phyloP scores from a whole-genome alignment of 2,329 filamentous ascomycete genomes.

The Trichophyton simii region DNA sequence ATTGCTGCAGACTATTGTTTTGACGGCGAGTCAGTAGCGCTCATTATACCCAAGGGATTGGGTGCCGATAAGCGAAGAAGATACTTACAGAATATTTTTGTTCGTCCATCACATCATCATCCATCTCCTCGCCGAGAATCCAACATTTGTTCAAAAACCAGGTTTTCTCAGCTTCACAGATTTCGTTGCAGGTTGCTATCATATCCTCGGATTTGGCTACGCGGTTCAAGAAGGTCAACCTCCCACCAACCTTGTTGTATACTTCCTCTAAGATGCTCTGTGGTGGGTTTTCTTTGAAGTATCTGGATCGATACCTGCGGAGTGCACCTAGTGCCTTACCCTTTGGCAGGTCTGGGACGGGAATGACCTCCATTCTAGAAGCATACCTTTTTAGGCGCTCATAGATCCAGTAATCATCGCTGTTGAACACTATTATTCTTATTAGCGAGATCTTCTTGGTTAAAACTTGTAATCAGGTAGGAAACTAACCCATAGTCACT shows the following conservation, averaged over 20 bases:
- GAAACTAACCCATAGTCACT: constrained; percentile 50
- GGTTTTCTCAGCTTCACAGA: constrained; percentile 58
- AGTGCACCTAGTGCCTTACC: constrained; percentile 64
- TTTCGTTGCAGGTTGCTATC: constrained; percentile 61
- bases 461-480: background rate
- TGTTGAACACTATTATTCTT: constrained; percentile 63
- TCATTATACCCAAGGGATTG: background rate
- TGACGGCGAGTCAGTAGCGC: background rate
- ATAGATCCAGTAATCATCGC: constrained; percentile 97
- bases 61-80: background rate
- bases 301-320: constrained; percentile 64
- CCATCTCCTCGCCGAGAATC: constrained; percentile 64
- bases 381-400: constrained; percentile 85
- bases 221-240: constrained; percentile 73
- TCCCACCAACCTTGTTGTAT: constrained; percentile 76
- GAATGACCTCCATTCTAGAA: constrained; percentile 86
- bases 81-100: constrained; percentile 78
- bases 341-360: constrained; percentile 73
- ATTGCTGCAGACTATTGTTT: constrained; percentile 64
- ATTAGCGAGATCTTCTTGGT: background rate
- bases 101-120: constrained; percentile 97
- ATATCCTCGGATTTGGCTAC: constrained; percentile 81
- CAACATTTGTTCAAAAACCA: constrained; percentile 73
- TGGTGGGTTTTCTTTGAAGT: constrained; percentile 50
- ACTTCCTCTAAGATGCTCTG: constrained; percentile 55